Conservation (phyloP, 225 moss, liverwort and hornwort species). For the Lunularia cruciata region DNA sequence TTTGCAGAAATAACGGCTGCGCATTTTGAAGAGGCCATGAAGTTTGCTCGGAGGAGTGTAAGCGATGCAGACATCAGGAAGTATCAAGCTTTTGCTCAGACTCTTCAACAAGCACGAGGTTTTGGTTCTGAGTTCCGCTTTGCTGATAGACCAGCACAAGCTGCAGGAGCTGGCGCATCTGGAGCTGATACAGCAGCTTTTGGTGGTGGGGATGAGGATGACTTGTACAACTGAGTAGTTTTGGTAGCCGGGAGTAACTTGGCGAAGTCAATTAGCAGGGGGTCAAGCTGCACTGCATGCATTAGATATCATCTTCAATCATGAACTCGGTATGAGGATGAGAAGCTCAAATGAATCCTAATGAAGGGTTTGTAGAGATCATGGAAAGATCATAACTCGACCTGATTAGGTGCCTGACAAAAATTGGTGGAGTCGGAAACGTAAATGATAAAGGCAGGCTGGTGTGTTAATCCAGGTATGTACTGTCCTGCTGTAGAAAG, state of each 20-base stretch:
- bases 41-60: slow-evolving; percentile 90
- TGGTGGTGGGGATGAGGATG: slow-evolving; percentile 73
- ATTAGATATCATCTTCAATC: neutral
- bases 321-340: neutral
- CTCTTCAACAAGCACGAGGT: slow-evolving; percentile 88
- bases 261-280: neutral
- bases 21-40: slow-evolving; percentile 95
- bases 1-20: slow-evolving; percentile 73
- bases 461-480: too few species aligned
- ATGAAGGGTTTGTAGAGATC: neutral
- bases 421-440: too few species aligned
- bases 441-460: too few species aligned
- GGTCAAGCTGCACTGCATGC: slow-evolving; percentile 17
- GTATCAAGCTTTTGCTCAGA: slow-evolving; percentile 86
- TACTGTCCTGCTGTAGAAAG: too few species aligned
- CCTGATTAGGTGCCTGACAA: neutral
- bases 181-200: slow-evolving; percentile 50
- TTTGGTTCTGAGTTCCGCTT: slow-evolving; percentile 96
- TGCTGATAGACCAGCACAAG: slow-evolving; percentile 57
- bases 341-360: neutral
- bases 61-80: slow-evolving; percentile 95
- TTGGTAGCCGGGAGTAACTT: neutral
- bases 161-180: slow-evolving; percentile 35
- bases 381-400: neutral
- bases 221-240: slow-evolving; percentile 69